These are phyloP conservation scores for Wickerhamomyces subpelliculosus DNA, from an alignment of 805 yeast species.

Conservation along the genomic window DNA sequence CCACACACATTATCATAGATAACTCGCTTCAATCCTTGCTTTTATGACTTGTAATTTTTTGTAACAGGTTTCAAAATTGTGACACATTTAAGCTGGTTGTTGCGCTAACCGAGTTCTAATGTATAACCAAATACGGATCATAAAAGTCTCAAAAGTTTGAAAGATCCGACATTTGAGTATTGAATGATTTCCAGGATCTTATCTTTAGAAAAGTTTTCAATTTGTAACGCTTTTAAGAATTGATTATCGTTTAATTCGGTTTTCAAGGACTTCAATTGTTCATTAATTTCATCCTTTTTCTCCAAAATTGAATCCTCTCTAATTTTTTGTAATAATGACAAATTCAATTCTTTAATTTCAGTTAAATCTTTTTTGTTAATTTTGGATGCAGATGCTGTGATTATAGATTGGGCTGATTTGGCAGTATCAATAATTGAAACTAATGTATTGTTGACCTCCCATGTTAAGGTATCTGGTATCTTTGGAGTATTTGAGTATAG, in stretches of 20 bases:
- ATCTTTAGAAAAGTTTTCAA: slow-evolving; percentile 4
- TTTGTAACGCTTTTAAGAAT: slow-evolving; percentile 8
- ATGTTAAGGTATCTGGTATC: slow-evolving; percentile 8
- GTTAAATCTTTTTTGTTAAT: slow-evolving; percentile 3
- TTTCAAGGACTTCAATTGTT: not conserved
- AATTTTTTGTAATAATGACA: slow-evolving; percentile 5
- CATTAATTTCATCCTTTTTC: slow-evolving; percentile 4
- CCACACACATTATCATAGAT: too few relatives aligned
- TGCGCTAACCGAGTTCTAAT: too few relatives aligned
- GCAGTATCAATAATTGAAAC: slow-evolving; percentile 12
- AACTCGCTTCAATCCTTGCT: too few relatives aligned
- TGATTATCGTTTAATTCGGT: slow-evolving; percentile 1
- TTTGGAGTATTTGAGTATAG: slow-evolving; percentile 7
- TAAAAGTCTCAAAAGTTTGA: slow-evolving; percentile 14
- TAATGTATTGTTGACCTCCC: slow-evolving; percentile 15
- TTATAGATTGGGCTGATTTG: slow-evolving; percentile 13
- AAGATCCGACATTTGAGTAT: slow-evolving; percentile 14
- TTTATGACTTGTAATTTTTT: too few relatives aligned
- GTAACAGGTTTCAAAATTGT: too few relatives aligned
- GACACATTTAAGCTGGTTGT: too few relatives aligned
- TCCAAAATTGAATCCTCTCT: slow-evolving; percentile 13
- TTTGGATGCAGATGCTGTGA: slow-evolving; percentile 3
- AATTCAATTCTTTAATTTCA: slow-evolving; percentile 14
- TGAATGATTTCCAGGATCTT: slow-evolving; percentile 13
- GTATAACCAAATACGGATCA: slow-evolving; percentile 6